Evolutionary conservation across 2,329 filamentous ascomycete species (phyloP).

Genomic region (Pseudocercospora pini-densiflorae): DNA sequence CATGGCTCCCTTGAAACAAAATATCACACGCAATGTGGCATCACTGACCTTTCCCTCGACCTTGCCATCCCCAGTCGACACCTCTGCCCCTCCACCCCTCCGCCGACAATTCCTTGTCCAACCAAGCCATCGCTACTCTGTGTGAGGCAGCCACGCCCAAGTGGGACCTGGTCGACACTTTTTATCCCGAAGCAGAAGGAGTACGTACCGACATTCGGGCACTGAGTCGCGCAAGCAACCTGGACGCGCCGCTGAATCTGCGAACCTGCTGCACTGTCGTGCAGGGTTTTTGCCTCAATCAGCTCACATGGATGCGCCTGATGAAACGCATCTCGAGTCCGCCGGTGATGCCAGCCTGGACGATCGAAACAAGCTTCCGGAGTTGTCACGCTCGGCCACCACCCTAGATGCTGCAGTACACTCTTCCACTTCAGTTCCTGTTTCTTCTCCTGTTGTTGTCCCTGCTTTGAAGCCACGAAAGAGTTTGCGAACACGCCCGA

Average conservation of each 20-base stretch:
- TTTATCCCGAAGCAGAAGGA: conserved; percentile 8
- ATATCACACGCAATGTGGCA: conserved; percentile 6
- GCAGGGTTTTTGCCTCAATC: conserved; percentile 21
- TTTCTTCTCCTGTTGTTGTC: conserved; percentile 11
- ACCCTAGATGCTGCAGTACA: conserved; percentile 18
- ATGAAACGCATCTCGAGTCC: conserved; percentile 16
- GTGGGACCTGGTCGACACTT: not conserved
- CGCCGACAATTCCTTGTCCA: not conserved
- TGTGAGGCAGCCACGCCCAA: conserved; percentile 13
- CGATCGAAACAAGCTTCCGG: conserved; percentile 22
- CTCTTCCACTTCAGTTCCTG: conserved; percentile 4
- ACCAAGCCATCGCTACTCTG: conserved; percentile 13
- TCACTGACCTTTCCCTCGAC: conserved; percentile 1
- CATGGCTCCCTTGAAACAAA: conserved; percentile 16
- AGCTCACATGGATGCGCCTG: conserved; percentile 30
- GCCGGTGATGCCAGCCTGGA: conserved; percentile 22
- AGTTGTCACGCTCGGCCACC: conserved; percentile 25
- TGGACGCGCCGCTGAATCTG: conserved; percentile 23
- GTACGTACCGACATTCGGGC: conserved; percentile 11
- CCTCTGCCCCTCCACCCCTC: not conserved
- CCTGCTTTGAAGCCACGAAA: conserved; percentile 25
- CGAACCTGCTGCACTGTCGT: conserved; percentile 28
- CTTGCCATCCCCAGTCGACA: not conserved
- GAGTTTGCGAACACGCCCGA: conserved; percentile 27
- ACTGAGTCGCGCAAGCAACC: conserved; percentile 21